Conservation (phyloP, 1,139 yeast genomes). For the Kurtzmaniella quercitrusa region DNA sequence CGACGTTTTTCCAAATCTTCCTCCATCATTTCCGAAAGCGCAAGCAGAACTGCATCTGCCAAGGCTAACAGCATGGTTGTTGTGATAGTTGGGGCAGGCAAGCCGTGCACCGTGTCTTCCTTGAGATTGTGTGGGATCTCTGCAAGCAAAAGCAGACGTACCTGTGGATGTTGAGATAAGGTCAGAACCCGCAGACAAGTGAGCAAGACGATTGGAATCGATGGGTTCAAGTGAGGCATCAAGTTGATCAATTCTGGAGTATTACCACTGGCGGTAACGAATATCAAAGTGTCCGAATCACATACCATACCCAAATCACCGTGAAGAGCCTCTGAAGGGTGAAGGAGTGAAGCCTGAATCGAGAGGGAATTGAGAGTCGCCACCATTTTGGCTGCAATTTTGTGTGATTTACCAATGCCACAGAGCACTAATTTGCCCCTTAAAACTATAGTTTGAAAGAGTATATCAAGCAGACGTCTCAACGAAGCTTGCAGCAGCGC, state of each 20-base stretch:
- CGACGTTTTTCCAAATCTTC: slow-evolving; percentile 52
- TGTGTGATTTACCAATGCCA: slow-evolving; percentile 83
- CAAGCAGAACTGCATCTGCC: slow-evolving; percentile 75
- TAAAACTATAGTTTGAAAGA: slow-evolving; percentile 44
- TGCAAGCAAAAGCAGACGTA: slow-evolving; percentile 55
- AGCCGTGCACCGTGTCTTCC: slow-evolving; percentile 69
- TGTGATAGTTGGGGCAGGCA: slow-evolving; percentile 86
- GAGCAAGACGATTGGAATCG: slow-evolving; percentile 55
- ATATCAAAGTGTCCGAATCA: slow-evolving; percentile 55
- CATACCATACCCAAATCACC: slow-evolving; percentile 81
- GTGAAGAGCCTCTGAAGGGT: slow-evolving; percentile 86
- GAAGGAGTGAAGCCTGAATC: slow-evolving; percentile 62
- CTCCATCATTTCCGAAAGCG: slow-evolving; percentile 65
- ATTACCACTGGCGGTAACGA: slow-evolving; percentile 79
- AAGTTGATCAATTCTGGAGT: slow-evolving; percentile 69
- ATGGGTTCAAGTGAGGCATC: slow-evolving; percentile 53
- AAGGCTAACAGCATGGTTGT: slow-evolving; percentile 73
- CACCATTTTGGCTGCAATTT: slow-evolving; percentile 71
- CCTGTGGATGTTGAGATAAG: slow-evolving; percentile 41
- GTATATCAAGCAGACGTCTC: slow-evolving; percentile 43
- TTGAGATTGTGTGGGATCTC: slow-evolving; percentile 54
- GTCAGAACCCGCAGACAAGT: slow-evolving; percentile 56
- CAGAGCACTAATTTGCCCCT: slow-evolving; percentile 70
- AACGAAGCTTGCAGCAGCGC: slow-evolving; percentile 48
- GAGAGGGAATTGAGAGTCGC: slow-evolving; percentile 83